Evolutionary conservation across 164 flowering plant genomes (phyloP), one percentile per base, ranked within the genome.

Genomic region (Piper longum): DNA sequence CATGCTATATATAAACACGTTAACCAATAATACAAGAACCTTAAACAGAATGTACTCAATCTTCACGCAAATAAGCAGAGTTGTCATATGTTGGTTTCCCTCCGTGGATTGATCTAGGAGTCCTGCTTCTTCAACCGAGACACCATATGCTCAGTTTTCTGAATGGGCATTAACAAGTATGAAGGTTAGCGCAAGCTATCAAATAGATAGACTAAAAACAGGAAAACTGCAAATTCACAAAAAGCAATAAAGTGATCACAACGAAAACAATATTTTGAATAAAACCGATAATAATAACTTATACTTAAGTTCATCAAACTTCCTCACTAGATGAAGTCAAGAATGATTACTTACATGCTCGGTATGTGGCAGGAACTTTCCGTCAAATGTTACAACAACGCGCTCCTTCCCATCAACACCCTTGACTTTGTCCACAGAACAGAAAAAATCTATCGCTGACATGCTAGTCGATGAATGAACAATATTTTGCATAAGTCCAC

Each of bases 391-490:
- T 63, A 93, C 56, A 43, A 88, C 92, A 19, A 87, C 98, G 54
- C 97, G 88, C 64, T 86, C 92, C 76, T 86, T 90, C 43, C 97
- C 98, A 74, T 93, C 96, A 51, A 75, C 78, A 18, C 89, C 95
- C 75, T 85, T 78, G 52, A 85, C 79, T 79, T 90, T 88, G 78
- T 93, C 95, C 64, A 93, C 96, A 2, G 97, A 90, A 80, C 98
- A 93, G 76, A 77, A 90, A 81, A 93, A 93, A 79, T 93, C 98
- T 75, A 93, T 88, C 7, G 95, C 95, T 63, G 98, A 93, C 98
- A 90, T 90, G 26, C 98, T 92, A 52, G 44, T 51, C 48, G 63
- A 68, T 9, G 14, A 48, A 48, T 44, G 36, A 48, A 48, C 52
- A 48, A 9, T 48, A 14, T 14, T 1, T 48, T 48, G 52, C 36